Conservation (phyloP, 2,329 filamentous ascomycete genomes). For the Aspergillus clavatus region DNA sequence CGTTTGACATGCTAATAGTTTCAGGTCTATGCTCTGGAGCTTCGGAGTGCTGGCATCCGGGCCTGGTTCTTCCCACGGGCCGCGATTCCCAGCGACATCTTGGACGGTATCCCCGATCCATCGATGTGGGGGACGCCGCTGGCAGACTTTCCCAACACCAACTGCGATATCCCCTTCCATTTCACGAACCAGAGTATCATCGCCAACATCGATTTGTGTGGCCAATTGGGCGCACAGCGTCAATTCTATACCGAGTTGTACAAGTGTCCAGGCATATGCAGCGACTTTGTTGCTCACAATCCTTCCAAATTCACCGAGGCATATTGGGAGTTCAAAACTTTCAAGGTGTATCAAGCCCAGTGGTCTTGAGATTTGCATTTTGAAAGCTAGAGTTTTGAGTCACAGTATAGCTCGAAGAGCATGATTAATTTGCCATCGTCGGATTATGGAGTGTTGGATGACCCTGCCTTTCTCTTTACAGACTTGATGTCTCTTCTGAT, state of each 20-base stretch:
- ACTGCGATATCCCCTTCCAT: slow-evolving; percentile 56
- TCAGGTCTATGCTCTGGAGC: slow-evolving; percentile 56
- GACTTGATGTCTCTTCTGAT: no score
- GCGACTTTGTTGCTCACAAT: slow-evolving; percentile 54
- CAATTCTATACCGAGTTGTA: slow-evolving; percentile 32
- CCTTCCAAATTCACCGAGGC: slow-evolving; percentile 54
- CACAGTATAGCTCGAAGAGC: no score
- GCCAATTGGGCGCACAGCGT: slow-evolving; percentile 45
- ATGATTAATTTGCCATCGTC: no score
- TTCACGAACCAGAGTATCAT: slow-evolving; percentile 64
- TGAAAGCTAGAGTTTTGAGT: no score
- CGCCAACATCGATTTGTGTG: slow-evolving; percentile 62
- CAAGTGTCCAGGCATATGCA: slow-evolving; percentile 51
- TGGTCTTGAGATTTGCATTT: not conserved
- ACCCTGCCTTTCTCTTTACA: no score
- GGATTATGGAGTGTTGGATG: no score
- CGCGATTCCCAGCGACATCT: slow-evolving; percentile 51
- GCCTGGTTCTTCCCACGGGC: slow-evolving; percentile 56
- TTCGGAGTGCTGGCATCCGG: slow-evolving; percentile 57
- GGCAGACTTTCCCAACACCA: slow-evolving; percentile 61
- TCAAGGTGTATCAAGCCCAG: slow-evolving; percentile 52
- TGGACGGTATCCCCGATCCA: slow-evolving; percentile 52
- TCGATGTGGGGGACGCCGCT: slow-evolving; percentile 57
- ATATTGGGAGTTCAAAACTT: slow-evolving; percentile 61
- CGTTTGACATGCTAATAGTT: not conserved